Base-by-base conservation (phyloP, 2,329 filamentous ascomycete genomes). In the Fusarium denticulatum region DNA sequence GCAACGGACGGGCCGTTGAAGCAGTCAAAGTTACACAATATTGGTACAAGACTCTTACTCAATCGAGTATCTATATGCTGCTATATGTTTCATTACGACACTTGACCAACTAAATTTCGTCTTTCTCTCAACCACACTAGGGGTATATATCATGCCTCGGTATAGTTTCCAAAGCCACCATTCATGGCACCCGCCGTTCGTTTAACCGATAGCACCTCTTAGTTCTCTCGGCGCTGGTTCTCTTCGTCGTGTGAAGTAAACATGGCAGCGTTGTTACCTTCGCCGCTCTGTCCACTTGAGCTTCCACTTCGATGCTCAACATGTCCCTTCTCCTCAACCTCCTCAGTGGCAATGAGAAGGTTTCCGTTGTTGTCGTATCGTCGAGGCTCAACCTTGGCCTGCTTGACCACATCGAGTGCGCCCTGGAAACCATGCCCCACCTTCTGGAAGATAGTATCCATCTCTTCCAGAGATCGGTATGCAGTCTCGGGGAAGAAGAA, bases 401-500 rank as follows among this genome's bases (percentile, higher is more conserved):
- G 79, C 24, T 81, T 77, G 34, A 85, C 80, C 10, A 85, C 80
- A 22, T 75, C 71, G 18, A 84, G 78, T 24, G 79, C 81, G 32
- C 79, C 83, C 28, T 70, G 69, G 60, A 79, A 76, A 7, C 88
- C 87, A 28, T 69, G 67, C 3, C 82, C 81, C 3, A 87, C 86
- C 77, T 90, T 89, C 72, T 87, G 85, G 81, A 91, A 91, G 76
- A 92, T 91, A 73, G 81, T 82, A 75, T 92, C 90, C 87, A 92
- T 92, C 78, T 92, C 90, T 79, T 92, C 90, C 26, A 92, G 86
- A 4, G 87, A 89, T 45, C 90, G 85, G 77, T 89, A 89, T 3
- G 88, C 88, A 15, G 90, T 92, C 80, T 92, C 90, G 1, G 90
- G 90, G 80, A 89, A 91, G 83, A 90, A 90, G 80, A 89, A 88